These are phyloP conservation scores for Pythium volutum DNA, from an alignment of 352 stramenopile genomes.

Conservation along the genomic window DNA sequence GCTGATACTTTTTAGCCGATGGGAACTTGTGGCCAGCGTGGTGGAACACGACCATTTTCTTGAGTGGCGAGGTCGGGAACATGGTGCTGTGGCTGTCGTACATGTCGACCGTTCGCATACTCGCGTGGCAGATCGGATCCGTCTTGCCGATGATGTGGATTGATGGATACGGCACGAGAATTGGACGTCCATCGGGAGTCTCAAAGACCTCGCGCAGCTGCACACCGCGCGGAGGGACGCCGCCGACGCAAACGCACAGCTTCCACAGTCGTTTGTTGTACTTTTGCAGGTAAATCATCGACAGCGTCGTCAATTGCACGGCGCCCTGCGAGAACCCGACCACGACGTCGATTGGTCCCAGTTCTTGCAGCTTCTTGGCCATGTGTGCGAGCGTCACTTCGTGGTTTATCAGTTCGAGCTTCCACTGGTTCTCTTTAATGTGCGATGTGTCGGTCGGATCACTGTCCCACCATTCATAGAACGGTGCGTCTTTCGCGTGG, in stretches of 20 bases:
- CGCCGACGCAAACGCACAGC: constrained; percentile 43
- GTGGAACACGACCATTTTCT: constrained; percentile 37
- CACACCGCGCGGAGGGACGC: constrained; percentile 31
- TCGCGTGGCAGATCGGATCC: constrained; percentile 31
- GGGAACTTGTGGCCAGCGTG: constrained; percentile 40
- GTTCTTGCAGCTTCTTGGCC: constrained; percentile 31
- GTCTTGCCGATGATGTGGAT: constrained; percentile 46
- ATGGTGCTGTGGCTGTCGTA: constrained; percentile 28
- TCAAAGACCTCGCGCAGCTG: constrained; percentile 42
- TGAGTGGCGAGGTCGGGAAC: constrained; percentile 15
- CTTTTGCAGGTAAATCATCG: constrained; percentile 34
- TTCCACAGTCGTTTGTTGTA: constrained; percentile 33
- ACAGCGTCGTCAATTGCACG: constrained; percentile 41
- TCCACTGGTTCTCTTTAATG: constrained; percentile 22
- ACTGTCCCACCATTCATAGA: constrained; percentile 49
- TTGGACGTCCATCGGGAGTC: constrained; percentile 17
- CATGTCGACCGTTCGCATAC: constrained; percentile 29
- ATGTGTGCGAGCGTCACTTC: constrained; percentile 39
- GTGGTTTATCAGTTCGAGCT: constrained; percentile 33
- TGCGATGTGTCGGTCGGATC: constrained; percentile 22
- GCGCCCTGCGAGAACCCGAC: constrained; percentile 59
- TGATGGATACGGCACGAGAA: constrained; percentile 29
- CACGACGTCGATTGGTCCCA: constrained; percentile 49
- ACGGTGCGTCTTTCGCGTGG: constrained; percentile 30
- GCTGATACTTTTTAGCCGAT: constrained; percentile 22